phyloP scores from a whole-genome alignment of 2,329 filamentous ascomycete genomes.

The Xylariomycetidae sp. region DNA sequence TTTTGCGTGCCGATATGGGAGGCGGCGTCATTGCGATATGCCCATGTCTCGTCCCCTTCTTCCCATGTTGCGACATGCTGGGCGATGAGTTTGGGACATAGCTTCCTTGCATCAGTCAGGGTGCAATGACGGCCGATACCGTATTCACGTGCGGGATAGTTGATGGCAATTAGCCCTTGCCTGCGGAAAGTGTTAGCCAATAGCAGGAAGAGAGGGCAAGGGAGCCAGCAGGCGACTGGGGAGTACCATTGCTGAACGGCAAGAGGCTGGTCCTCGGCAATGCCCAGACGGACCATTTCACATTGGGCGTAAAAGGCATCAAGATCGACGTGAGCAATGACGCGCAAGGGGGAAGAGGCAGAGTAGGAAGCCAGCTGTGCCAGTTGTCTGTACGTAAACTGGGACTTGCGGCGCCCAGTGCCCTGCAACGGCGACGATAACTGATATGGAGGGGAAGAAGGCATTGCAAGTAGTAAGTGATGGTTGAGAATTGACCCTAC shows the following conservation, averaged over 20 bases:
- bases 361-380: slow-evolving; percentile 66
- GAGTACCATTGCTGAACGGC: slow-evolving; percentile 86
- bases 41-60: slow-evolving; percentile 88
- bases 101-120: slow-evolving; percentile 73
- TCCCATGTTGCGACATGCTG: slow-evolving; percentile 96
- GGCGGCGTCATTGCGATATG: slow-evolving; percentile 76
- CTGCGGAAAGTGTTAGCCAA: slow-evolving; percentile 31
- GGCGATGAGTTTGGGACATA: slow-evolving; percentile 75
- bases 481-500: too few relatives aligned
- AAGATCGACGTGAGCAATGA: slow-evolving; percentile 87
- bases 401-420: slow-evolving; percentile 45
- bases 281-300: slow-evolving; percentile 79
- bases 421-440: slow-evolving; percentile 30
- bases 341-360: slow-evolving; percentile 70
- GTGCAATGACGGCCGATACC: slow-evolving; percentile 77
- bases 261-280: slow-evolving; percentile 70
- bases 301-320: slow-evolving; percentile 98
- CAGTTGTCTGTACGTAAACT: slow-evolving; percentile 81
- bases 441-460: slow-evolving; percentile 26
- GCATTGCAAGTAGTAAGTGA: too few relatives aligned
- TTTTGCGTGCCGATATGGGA: slow-evolving; percentile 82
- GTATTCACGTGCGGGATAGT: slow-evolving; percentile 81
- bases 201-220: slow-evolving; percentile 1
- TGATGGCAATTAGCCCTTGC: slow-evolving; percentile 92
- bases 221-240: slow-evolving; percentile 2